Evolutionary conservation across 176 grass and related monocot species (phyloP).

Genomic region (Thalia dealbata): DNA sequence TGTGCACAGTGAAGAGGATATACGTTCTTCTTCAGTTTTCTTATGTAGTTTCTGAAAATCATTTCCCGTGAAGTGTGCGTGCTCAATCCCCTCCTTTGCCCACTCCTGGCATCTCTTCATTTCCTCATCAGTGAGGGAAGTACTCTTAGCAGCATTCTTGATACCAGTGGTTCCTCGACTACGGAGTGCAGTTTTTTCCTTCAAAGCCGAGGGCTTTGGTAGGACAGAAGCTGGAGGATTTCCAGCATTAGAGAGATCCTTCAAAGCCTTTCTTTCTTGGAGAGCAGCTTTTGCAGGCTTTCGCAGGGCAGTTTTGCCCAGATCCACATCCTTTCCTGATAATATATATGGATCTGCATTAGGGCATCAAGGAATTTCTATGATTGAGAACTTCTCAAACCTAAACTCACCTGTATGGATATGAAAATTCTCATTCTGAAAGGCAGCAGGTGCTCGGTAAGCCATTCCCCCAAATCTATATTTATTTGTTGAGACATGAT

Average conservation of each 20-base stretch:
- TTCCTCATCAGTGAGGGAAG: slow-evolving; percentile 36
- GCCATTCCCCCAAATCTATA: slow-evolving; percentile 28
- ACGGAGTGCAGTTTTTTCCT: slow-evolving; percentile 26
- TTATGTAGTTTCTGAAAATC: slow-evolving; percentile 36
- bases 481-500: neutral
- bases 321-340: slow-evolving; percentile 40
- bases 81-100: slow-evolving; percentile 54
- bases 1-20: neutral
- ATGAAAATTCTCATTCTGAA: slow-evolving; percentile 41
- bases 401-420: slow-evolving; percentile 26
- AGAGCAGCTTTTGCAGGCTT: slow-evolving; percentile 36
- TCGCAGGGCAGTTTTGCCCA: slow-evolving; percentile 28
- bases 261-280: slow-evolving; percentile 35
- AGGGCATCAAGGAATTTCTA: neutral
- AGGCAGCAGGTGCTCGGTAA: slow-evolving; percentile 18
- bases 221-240: slow-evolving; percentile 23
- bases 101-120: slow-evolving; percentile 42
- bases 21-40: slow-evolving; percentile 40
- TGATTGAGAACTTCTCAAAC: neutral
- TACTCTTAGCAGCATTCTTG: slow-evolving; percentile 30
- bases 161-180: slow-evolving; percentile 5
- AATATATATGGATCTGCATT: slow-evolving; percentile 1
- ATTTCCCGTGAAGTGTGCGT: slow-evolving; percentile 37
- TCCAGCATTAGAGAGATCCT: slow-evolving; percentile 41
- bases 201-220: slow-evolving; percentile 22